phyloP scores from a whole-genome alignment of 345 rosid genomes.

The Zanthoxylum bungeanum region DNA sequence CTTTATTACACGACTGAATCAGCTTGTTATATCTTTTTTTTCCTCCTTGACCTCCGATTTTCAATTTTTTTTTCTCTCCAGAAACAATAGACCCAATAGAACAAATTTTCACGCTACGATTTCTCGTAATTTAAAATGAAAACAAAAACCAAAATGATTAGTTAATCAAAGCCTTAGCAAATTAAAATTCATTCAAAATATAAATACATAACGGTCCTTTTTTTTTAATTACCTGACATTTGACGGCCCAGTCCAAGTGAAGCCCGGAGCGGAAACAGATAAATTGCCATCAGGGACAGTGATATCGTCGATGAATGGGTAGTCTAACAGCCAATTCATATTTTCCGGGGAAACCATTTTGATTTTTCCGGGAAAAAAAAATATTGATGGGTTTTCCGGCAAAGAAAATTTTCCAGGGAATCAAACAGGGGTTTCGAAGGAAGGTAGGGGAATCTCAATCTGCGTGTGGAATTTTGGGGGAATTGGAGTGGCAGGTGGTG shows the following conservation, averaged over 20 bases:
- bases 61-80: neutral
- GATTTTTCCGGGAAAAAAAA: conserved; percentile 17
- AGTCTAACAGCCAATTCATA: conserved; percentile 63
- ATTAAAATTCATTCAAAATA: conserved; percentile 8
- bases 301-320: conserved; percentile 67
- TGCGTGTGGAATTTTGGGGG: conserved; percentile 1
- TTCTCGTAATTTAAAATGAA: neutral
- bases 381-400: conserved; percentile 1
- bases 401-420: neutral
- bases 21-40: neutral
- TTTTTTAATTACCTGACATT: conserved; percentile 45
- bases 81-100: neutral
- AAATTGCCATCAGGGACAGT: conserved; percentile 53
- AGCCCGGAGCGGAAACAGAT: conserved; percentile 52
- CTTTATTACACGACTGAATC: neutral
- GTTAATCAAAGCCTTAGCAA: neutral
- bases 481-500: neutral
- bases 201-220: neutral
- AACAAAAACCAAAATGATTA: neutral
- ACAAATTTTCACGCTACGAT: neutral
- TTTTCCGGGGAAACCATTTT: conserved; percentile 76
- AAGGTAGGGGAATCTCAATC: neutral
- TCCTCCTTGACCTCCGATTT: neutral
- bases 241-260: conserved; percentile 77
- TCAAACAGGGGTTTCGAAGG: neutral